A percentile compares a stretch with the other conserved stretches of the same genome.
Evolutionary conservation across 75 land plant species (phyloP).

Genomic region (Cunninghamia lanceolata): DNA sequence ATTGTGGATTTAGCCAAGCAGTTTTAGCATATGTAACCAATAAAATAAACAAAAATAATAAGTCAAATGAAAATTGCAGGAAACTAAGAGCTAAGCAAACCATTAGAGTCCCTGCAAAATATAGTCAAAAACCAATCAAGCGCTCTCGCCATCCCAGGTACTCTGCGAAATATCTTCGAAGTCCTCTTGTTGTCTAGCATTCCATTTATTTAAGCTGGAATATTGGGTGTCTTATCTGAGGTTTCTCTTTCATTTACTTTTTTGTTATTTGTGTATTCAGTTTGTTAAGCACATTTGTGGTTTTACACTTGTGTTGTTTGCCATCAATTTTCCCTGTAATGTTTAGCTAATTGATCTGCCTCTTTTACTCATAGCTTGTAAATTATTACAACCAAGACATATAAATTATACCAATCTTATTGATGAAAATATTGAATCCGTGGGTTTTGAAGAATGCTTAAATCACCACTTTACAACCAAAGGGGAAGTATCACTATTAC

Average conservation of each 20-base stretch:
- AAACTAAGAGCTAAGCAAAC: conserved; percentile 55
- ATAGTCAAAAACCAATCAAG: conserved; percentile 91
- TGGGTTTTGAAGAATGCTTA: too few relatives aligned
- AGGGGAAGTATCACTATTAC: too few relatives aligned
- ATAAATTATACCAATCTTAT: too few relatives aligned
- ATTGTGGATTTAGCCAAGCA: background rate
- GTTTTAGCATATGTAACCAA: background rate
- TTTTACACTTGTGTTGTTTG: too few relatives aligned
- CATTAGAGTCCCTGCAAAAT: conserved; percentile 76
- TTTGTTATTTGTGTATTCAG: too few relatives aligned
- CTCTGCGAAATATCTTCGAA: background rate
- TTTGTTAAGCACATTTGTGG: too few relatives aligned
- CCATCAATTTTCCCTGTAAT: too few relatives aligned
- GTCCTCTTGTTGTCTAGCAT: background rate
- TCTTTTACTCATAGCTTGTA: too few relatives aligned
- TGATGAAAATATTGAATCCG: too few relatives aligned
- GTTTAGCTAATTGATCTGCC: too few relatives aligned
- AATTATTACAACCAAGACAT: too few relatives aligned
- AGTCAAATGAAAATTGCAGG: conserved; percentile 24
- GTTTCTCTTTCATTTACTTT: background rate
- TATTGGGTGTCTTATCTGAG: background rate
- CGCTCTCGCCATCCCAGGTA: conserved; percentile 94
- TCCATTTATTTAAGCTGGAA: background rate
- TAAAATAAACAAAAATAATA: background rate
- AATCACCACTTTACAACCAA: too few relatives aligned